A percentile compares a stretch with the other conserved stretches of the same genome.
Evolutionary conservation across 805 yeast species (phyloP).

Genomic region (Pachysolen tannophilus): DNA sequence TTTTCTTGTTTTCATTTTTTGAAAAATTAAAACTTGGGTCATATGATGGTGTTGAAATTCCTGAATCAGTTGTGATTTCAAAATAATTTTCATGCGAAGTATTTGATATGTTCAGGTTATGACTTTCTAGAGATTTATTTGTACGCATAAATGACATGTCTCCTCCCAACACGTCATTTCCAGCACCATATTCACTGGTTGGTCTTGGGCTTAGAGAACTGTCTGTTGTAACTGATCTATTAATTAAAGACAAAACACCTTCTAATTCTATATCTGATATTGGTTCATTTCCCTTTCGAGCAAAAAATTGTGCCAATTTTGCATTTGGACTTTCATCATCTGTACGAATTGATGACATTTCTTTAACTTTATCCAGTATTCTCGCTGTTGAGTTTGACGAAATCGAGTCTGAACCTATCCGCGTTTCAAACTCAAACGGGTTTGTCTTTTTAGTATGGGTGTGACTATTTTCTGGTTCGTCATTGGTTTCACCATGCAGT

Average conservation of each 20-base stretch:
- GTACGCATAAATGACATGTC: constrained; percentile 2
- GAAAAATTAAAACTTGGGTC: constrained; percentile 14
- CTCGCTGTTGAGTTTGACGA: no score
- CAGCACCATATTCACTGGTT: not conserved
- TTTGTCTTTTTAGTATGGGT: no score
- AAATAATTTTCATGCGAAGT: constrained; percentile 14
- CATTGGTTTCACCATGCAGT: no score
- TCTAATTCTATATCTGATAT: constrained; percentile 68
- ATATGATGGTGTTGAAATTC: constrained; percentile 18
- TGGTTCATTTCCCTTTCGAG: constrained; percentile 66
- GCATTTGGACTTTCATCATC: constrained; percentile 8
- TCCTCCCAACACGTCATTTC: not conserved
- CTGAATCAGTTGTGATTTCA: constrained; percentile 17
- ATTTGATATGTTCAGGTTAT: constrained; percentile 12
- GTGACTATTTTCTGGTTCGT: no score
- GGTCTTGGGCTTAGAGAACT: not conserved
- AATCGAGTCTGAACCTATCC: no score
- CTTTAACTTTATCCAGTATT: no score
- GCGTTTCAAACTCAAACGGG: no score
- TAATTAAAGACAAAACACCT: constrained; percentile 63
- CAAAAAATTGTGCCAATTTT: constrained; percentile 7
- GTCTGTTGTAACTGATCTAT: constrained; percentile 23
- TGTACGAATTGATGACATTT: no score
- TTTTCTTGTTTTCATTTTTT: no score
- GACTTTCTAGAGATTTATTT: constrained; percentile 2